Conservation (phyloP, 139 green algal genomes). For the Micractinium conductrix region DNA sequence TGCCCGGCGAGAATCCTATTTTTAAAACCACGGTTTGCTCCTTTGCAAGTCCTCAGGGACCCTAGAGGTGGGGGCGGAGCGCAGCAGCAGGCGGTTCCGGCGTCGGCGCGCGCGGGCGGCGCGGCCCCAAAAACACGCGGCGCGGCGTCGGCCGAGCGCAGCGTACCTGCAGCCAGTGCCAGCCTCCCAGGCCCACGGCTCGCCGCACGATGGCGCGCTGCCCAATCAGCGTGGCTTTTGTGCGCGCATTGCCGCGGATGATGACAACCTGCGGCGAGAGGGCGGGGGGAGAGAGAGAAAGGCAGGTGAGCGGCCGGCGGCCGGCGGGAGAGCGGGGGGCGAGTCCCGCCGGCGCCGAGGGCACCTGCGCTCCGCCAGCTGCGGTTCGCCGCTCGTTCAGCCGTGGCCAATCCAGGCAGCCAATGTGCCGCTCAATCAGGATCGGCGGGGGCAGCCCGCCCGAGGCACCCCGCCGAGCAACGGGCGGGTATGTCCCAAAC, state of each 20-base stretch:
- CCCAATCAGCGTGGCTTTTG: conserved; percentile 52
- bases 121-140: no score
- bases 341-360: not conserved
- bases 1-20: no score
- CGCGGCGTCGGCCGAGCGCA: not conserved
- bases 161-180: conserved; percentile 70
- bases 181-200: conserved; percentile 75
- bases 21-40: no score
- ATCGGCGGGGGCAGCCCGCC: no score
- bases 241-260: conserved; percentile 66
- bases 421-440: no score
- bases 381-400: not conserved
- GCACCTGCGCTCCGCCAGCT: not conserved
- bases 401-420: not conserved
- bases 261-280: conserved; percentile 51
- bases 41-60: no score
- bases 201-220: conserved; percentile 65
- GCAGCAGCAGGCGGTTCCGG: no score
- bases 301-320: not conserved
- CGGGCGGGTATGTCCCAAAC: not conserved
- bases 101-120: no score
- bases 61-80: no score
- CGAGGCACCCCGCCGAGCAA: no score
- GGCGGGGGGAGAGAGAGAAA: not conserved
- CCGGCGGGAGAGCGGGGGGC: not conserved